Evolutionary conservation across 1,139 yeast genomes (phyloP).

Genomic region (Nakaseomyces kungkrabaensis): DNA sequence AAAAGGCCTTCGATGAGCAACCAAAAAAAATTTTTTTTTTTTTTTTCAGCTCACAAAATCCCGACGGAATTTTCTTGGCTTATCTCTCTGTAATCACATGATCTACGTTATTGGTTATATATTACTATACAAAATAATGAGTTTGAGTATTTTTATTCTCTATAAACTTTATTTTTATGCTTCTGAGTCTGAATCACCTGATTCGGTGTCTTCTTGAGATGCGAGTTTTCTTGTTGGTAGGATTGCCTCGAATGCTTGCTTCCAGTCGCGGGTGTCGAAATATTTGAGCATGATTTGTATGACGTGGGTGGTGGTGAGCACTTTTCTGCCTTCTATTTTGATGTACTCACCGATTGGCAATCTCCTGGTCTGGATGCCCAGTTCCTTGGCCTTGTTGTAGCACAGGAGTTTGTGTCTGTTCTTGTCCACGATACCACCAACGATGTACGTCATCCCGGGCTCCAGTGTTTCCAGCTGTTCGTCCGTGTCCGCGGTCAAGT

Average conservation of each 20-base stretch:
- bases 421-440: slow-evolving; percentile 95
- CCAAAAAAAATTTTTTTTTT: background rate
- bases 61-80: background rate
- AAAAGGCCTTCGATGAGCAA: background rate
- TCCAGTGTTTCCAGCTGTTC: slow-evolving; percentile 52
- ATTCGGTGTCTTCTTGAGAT: background rate
- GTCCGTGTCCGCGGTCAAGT: slow-evolving; percentile 82
- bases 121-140: background rate
- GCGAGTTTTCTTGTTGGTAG: slow-evolving; percentile 68
- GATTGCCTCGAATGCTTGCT: slow-evolving; percentile 69
- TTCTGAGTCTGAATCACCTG: slow-evolving; percentile 1
- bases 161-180: slow-evolving; percentile 12
- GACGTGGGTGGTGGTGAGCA: slow-evolving; percentile 89
- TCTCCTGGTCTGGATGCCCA: slow-evolving; percentile 65
- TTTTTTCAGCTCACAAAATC: background rate
- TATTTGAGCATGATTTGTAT: slow-evolving; percentile 76
- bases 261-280: slow-evolving; percentile 78
- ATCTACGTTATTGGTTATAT: too few species aligned
- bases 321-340: slow-evolving; percentile 74
- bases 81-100: background rate
- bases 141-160: background rate
- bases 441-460: slow-evolving; percentile 64
- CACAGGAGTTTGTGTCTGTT: slow-evolving; percentile 83
- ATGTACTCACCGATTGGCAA: slow-evolving; percentile 85
- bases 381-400: slow-evolving; percentile 63